These are phyloP conservation scores for Phanerochaete carnosa DNA, from an alignment of 768 basidiomycete genomes.

Conservation along the genomic window DNA sequence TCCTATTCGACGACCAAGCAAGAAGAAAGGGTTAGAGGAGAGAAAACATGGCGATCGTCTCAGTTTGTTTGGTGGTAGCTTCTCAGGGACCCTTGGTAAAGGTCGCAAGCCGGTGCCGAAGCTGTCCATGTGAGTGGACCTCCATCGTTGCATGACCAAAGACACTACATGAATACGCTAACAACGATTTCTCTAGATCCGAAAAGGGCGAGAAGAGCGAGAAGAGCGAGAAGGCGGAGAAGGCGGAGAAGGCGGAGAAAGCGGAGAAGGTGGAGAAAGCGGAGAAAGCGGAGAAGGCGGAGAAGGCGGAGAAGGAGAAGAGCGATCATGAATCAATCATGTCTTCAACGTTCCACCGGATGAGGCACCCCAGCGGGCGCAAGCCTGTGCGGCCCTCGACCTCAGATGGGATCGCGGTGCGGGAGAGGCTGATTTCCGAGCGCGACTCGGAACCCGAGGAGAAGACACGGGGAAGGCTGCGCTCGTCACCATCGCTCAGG, in stretches of 20 bases:
- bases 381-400: constrained; percentile 45
- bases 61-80: constrained; percentile 77
- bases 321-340: constrained; percentile 34
- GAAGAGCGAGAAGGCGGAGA: constrained; percentile 27
- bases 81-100: constrained; percentile 51
- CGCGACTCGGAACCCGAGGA: constrained; percentile 8
- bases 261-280: constrained; percentile 17
- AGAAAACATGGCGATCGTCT: constrained; percentile 54
- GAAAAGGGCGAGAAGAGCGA: constrained; percentile 18
- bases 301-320: constrained; percentile 15
- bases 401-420: constrained; percentile 30
- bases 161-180: neutral
- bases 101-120: constrained; percentile 79
- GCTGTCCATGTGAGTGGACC: constrained; percentile 27
- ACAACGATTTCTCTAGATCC: constrained; percentile 5
- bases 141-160: neutral
- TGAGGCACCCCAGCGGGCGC: constrained; percentile 28
- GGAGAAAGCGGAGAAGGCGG: constrained; percentile 27
- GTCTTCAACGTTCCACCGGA: constrained; percentile 21
- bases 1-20: constrained; percentile 33
- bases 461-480: neutral
- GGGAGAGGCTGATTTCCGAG: constrained; percentile 21
- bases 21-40: constrained; percentile 52
- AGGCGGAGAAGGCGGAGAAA: neutral
- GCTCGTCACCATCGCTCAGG: constrained; percentile 16